Evolutionary conservation across 305 asterid genomes (phyloP).

Genomic region (Fraxinus albicans): DNA sequence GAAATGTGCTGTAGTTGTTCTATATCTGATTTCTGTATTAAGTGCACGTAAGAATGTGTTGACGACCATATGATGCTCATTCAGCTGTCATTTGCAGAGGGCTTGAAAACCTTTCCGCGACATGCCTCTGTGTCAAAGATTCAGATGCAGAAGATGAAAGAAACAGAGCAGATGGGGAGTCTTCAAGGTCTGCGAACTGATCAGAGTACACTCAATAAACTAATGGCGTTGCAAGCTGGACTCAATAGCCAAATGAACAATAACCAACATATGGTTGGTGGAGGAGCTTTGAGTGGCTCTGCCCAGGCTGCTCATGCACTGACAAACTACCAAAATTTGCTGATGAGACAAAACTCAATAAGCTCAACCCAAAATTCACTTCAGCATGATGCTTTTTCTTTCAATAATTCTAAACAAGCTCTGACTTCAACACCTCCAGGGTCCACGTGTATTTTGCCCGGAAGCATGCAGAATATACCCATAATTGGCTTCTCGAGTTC

Average conservation of each 20-base stretch:
- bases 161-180: conserved; percentile 56
- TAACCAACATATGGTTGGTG: conserved; percentile 52
- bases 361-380: conserved; percentile 42
- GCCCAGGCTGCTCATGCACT: conserved; percentile 74
- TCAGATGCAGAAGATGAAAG: conserved; percentile 52
- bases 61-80: background rate
- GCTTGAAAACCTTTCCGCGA: conserved; percentile 64
- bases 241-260: conserved; percentile 41
- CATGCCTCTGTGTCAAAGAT: conserved; percentile 44
- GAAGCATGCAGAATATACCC: conserved; percentile 33
- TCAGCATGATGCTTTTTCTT: conserved; percentile 60
- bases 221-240: conserved; percentile 63
- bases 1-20: background rate
- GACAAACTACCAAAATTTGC: conserved; percentile 65
- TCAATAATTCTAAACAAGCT: conserved; percentile 43
- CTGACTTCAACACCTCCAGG: conserved; percentile 48
- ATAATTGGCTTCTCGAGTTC: conserved; percentile 32
- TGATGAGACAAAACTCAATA: conserved; percentile 77
- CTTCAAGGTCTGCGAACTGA: conserved; percentile 54
- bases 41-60: background rate
- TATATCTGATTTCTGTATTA: background rate
- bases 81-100: conserved; percentile 49
- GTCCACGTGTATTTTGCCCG: background rate
- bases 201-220: conserved; percentile 52
- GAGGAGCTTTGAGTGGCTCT: conserved; percentile 61